Evolutionary conservation across 83 land plant species (phyloP).

Genomic region (Larix sibirica): DNA sequence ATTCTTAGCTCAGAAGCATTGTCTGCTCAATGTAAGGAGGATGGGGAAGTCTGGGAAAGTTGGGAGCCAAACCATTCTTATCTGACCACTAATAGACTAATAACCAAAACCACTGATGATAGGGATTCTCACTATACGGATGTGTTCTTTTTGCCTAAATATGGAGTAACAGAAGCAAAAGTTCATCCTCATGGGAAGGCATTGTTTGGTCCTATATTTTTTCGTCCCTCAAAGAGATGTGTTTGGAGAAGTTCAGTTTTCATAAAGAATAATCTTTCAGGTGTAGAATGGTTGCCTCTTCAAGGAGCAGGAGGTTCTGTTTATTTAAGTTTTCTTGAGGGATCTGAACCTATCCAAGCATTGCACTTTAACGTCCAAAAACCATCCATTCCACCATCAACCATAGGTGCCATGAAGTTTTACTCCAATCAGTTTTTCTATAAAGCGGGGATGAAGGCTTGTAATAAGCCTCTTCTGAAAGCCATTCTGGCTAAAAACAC

Average conservation of each 20-base stretch:
- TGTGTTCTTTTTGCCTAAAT: constrained; percentile 47
- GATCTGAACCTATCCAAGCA: constrained; percentile 37
- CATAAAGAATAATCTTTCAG: constrained; percentile 66
- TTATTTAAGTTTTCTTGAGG: constrained; percentile 46
- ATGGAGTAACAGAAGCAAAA: constrained; percentile 46
- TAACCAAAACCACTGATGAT: constrained; percentile 13
- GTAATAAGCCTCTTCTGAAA: constrained; percentile 34
- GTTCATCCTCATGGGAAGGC: constrained; percentile 59
- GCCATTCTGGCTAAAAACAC: constrained; percentile 49
- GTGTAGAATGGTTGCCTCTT: constrained; percentile 55
- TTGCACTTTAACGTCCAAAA: constrained; percentile 41
- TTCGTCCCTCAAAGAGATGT: constrained; percentile 61
- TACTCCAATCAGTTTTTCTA: constrained; percentile 7
- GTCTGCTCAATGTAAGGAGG: constrained; percentile 37
- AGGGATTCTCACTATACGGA: not conserved
- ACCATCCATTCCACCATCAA: constrained; percentile 20
- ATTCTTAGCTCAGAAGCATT: constrained; percentile 53
- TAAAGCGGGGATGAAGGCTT: constrained; percentile 18
- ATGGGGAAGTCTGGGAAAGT: constrained; percentile 7
- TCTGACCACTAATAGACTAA: constrained; percentile 13
- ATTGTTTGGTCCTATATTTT: constrained; percentile 55
- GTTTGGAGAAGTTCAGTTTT: constrained; percentile 54
- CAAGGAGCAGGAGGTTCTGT: constrained; percentile 52
- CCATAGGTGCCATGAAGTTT: constrained; percentile 14
- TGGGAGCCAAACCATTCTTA: constrained; percentile 18